These are phyloP conservation scores for Aspergillus piperis DNA, from an alignment of 2,329 filamentous ascomycete species.

Conservation along the genomic window DNA sequence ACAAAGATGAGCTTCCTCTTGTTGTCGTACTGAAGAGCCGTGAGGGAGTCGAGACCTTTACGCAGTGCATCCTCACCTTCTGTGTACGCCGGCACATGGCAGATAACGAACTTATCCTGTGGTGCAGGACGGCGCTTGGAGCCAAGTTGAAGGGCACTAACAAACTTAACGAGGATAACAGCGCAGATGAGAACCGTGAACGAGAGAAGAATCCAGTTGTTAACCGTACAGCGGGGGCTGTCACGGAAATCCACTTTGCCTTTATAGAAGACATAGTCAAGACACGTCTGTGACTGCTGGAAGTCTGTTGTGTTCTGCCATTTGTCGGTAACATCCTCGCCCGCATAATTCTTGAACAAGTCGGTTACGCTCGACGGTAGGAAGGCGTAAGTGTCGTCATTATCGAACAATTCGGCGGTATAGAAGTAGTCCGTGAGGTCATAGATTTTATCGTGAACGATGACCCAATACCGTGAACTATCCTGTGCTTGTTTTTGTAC, in stretches of 20 bases:
- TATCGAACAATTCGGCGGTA: conserved; percentile 63
- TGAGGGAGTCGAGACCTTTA: conserved; percentile 91
- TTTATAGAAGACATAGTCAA: conserved; percentile 79
- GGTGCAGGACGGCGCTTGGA: conserved; percentile 85
- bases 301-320: conserved; percentile 60
- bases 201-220: conserved; percentile 85
- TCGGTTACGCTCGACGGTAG: conserved; percentile 68
- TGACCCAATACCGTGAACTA: conserved; percentile 74
- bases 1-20: conserved; percentile 74
- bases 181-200: conserved; percentile 82
- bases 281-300: conserved; percentile 71
- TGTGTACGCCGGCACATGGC: conserved; percentile 95
- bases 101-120: conserved; percentile 98
- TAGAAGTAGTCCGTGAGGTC: conserved; percentile 92
- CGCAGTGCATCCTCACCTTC: conserved; percentile 94
- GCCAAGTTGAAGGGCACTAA: conserved; percentile 89
- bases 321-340: conserved; percentile 70
- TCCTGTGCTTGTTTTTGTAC: conserved; percentile 68
- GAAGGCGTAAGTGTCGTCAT: conserved; percentile 65
- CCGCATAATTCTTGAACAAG: conserved; percentile 72
- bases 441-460: conserved; percentile 74
- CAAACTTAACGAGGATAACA: conserved; percentile 84
- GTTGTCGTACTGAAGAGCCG: conserved; percentile 94
- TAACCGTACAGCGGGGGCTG: conserved; percentile 73
- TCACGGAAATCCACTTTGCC: conserved; percentile 85